Conservation (phyloP, 176 grass and related monocot species). For the Microstegium vimineum region DNA sequence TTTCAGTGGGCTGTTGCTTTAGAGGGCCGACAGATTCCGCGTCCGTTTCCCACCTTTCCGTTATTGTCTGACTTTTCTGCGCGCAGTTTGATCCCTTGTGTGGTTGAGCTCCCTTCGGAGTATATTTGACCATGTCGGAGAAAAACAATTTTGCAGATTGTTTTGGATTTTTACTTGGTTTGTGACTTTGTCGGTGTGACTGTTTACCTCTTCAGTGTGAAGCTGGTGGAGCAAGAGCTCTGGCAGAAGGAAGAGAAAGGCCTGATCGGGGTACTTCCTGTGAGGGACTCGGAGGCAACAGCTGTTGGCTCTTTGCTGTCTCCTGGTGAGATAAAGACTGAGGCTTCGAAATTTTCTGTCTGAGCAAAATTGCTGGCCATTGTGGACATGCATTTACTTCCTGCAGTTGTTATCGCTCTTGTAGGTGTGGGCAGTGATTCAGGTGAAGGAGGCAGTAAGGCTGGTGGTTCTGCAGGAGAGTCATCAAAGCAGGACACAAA, state of each 20-base stretch:
- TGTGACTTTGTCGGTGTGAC: neutral
- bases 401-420: conserved; percentile 2
- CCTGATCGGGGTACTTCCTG: conserved; percentile 93
- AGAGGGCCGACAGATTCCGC: conserved; percentile 9
- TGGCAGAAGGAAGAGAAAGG: conserved; percentile 97
- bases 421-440: conserved; percentile 56
- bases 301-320: conserved; percentile 73
- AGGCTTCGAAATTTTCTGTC: neutral
- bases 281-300: conserved; percentile 61
- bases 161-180: conserved; percentile 8
- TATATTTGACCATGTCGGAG: conserved; percentile 15
- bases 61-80: neutral
- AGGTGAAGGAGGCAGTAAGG: conserved; percentile 49
- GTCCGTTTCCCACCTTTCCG: neutral
- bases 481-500: conserved; percentile 70
- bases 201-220: conserved; percentile 61
- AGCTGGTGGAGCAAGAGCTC: conserved; percentile 95
- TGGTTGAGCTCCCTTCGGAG: neutral
- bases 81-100: neutral
- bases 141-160: neutral
- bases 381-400: conserved; percentile 4
- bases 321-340: conserved; percentile 54
- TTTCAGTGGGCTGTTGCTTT: neutral
- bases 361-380: neutral
- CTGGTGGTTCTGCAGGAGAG: conserved; percentile 50